Percentiles rank a stretch among this genome's conserved stretches.
Evolutionary conservation across 495 filamentous ascomycete genomes (phyloP).

Genomic region (Penicillium antarcticum): DNA sequence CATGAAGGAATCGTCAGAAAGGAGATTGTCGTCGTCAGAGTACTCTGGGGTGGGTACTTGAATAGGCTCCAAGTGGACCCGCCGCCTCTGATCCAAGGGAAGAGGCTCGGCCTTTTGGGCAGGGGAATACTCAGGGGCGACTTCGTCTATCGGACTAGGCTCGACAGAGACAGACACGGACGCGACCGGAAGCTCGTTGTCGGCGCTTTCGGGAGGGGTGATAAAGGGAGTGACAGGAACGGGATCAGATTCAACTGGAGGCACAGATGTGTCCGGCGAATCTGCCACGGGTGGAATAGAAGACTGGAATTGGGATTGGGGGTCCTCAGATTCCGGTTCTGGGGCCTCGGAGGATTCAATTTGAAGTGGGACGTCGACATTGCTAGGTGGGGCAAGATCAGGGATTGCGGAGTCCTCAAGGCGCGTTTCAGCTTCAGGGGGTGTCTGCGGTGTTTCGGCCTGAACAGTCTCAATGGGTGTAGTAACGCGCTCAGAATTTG

Average conservation of each 20-base stretch:
- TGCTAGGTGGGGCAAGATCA: conserved; percentile 33
- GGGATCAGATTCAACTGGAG: conserved; percentile 10
- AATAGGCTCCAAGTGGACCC: conserved; percentile 53
- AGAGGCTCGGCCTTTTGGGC: conserved; percentile 12
- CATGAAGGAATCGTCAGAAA: conserved; percentile 85
- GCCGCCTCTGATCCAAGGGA: conserved; percentile 44
- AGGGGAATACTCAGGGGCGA: conserved; percentile 17
- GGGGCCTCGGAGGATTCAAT: conserved; percentile 24
- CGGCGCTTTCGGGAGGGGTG: conserved; percentile 14
- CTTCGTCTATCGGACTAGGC: conserved; percentile 13
- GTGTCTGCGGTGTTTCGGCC: conserved; percentile 17
- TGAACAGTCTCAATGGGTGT: conserved; percentile 10
- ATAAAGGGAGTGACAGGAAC: conserved; percentile 20
- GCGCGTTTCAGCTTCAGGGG: conserved; percentile 29
- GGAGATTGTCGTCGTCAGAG: conserved; percentile 61
- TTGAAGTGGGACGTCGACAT: conserved; percentile 32
- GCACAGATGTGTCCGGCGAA: conserved; percentile 10
- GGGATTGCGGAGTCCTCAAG: conserved; percentile 21
- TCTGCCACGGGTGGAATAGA: conserved; percentile 10
- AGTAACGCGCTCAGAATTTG: conserved; percentile 9
- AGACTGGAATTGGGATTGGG: conserved; percentile 4
- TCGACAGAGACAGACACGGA: conserved; percentile 16
- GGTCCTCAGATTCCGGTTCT: conserved; percentile 23
- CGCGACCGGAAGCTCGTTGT: conserved; percentile 15
- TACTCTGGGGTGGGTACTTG: conserved; percentile 50